Base-by-base conservation (phyloP, 192 early-diverging fungal genomes). In the Coemansia sp. region DNA sequence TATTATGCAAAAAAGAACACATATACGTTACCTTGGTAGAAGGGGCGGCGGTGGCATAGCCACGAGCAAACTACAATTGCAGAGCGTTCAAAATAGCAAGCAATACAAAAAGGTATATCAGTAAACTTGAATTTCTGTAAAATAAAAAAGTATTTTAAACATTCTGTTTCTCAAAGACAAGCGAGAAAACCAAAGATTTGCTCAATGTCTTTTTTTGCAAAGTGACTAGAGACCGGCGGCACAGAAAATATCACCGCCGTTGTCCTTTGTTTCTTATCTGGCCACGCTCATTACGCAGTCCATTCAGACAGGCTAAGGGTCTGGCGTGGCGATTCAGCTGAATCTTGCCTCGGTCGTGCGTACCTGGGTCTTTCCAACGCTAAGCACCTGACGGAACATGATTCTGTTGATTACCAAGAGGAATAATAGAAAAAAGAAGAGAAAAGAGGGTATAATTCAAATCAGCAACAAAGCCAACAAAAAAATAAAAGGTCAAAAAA, bases 41-140 rank as follows among this genome's bases (percentile, higher is more conserved):
- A 29, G 70, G 51, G 11, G 77, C 57, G 59, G 84, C 78, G 32
- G 86, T 69, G 62, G 87, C 86, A 73, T 88, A 88, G 69, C 83
- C 80, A 60, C 87, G 87, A 58, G 72, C 76, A 71, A 86, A 68
- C 87, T 87, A 84, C 71, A 77, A 3, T 6, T 29, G 50, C 5
- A 17, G 22, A 48, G 17, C 34, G 18, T 6, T 30, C 29, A 40
- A 22, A 32, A 1, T 5, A 38, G 32, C 45, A 30, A 30, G 10
- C 11, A 29, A 5, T 31, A 34, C 33, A 30, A 56, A 54, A 5
- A 14, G 36, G 36, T 5, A 49, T 20, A 3, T 22, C 54, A 48
- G 36, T 18, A n/a, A 22, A 54, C 38, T 7, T 30, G 40, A n/a
- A 33, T 57, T 22, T 18, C 40, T 16, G 45, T 17, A 38, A 10